These are phyloP conservation scores for Escallonia herrerae DNA, from an alignment of 129 eudicot genomes.

Conservation along the genomic window DNA sequence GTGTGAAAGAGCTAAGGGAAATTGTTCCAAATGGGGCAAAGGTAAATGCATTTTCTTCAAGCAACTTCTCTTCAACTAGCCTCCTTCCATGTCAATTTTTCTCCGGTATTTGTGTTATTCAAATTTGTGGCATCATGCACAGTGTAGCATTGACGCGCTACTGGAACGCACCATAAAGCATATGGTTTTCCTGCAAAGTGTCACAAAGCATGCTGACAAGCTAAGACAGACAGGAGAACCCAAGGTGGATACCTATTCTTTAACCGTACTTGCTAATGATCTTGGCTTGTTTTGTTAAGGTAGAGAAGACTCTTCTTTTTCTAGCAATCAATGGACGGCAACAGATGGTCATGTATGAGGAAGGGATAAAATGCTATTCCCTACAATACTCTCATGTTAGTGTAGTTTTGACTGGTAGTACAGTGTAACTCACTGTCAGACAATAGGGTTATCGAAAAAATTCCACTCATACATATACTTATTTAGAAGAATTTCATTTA, in stretches of 20 bases:
- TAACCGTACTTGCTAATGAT: no score
- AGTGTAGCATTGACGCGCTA: conserved; percentile 96
- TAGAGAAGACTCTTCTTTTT: no score
- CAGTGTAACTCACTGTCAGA: no score
- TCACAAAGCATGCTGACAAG: conserved; percentile 82
- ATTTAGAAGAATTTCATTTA: no score
- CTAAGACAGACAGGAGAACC: conserved; percentile 70
- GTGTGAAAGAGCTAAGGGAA: conserved; percentile 86
- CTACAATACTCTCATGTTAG: no score
- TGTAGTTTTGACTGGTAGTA: no score
- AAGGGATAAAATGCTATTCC: no score
- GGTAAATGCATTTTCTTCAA: conserved; percentile 26
- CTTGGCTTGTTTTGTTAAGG: no score
- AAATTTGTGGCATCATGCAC: conserved; percentile 8
- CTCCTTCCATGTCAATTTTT: not conserved
- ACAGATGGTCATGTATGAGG: no score
- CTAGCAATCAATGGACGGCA: no score
- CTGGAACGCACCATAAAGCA: conserved; percentile 95
- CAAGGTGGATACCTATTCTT: conserved; percentile 31
- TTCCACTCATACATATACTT: no score
- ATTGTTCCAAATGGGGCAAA: conserved; percentile 83
- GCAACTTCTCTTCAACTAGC: not conserved
- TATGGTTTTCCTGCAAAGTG: conserved; percentile 92
- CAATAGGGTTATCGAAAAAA: no score
- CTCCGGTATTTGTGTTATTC: not conserved